These are phyloP conservation scores for Lepidium didymum DNA, from an alignment of 345 rosid species.

Conservation along the genomic window DNA sequence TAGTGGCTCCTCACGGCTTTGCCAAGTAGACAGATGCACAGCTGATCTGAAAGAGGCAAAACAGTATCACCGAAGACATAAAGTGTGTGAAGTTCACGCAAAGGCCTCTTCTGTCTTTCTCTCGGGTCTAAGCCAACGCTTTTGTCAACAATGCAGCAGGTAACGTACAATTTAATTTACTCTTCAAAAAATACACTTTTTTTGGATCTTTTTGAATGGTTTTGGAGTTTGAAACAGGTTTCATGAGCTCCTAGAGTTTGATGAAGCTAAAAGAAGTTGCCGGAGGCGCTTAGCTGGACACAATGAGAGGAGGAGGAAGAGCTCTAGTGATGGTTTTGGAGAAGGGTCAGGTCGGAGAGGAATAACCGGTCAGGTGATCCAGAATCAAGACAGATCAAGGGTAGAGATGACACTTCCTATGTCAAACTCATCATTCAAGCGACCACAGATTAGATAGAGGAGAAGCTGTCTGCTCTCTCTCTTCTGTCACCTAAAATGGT, in stretches of 20 bases:
- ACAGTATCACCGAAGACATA: conserved; percentile 62
- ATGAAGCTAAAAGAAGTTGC: conserved; percentile 80
- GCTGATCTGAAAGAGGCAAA: conserved; percentile 52
- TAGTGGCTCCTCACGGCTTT: conserved; percentile 31
- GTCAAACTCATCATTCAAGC: conserved; percentile 28
- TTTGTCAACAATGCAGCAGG: conserved; percentile 94
- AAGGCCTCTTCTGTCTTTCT: conserved; percentile 62
- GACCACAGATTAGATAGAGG: conserved; percentile 30
- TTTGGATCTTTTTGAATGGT: not conserved
- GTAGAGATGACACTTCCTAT: conserved; percentile 28
- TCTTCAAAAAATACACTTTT: not conserved
- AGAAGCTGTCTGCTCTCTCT: conserved; percentile 62
- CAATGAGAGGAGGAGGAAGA: conserved; percentile 78
- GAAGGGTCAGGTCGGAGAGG: conserved; percentile 53
- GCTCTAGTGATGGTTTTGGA: conserved; percentile 39
- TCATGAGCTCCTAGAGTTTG: conserved; percentile 62
- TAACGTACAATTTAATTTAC: not conserved
- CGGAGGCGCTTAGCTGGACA: conserved; percentile 75
- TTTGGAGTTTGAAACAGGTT: conserved; percentile 17
- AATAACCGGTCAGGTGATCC: conserved; percentile 11
- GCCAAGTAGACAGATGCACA: conserved; percentile 61
- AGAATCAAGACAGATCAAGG: conserved; percentile 26
- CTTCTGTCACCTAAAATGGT: conserved; percentile 54
- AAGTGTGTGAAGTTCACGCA: conserved; percentile 71
- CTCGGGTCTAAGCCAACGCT: conserved; percentile 54